phyloP scores from a whole-genome alignment of 1,284 basidiomycete genomes.

The Moesziomyces aphidis region DNA sequence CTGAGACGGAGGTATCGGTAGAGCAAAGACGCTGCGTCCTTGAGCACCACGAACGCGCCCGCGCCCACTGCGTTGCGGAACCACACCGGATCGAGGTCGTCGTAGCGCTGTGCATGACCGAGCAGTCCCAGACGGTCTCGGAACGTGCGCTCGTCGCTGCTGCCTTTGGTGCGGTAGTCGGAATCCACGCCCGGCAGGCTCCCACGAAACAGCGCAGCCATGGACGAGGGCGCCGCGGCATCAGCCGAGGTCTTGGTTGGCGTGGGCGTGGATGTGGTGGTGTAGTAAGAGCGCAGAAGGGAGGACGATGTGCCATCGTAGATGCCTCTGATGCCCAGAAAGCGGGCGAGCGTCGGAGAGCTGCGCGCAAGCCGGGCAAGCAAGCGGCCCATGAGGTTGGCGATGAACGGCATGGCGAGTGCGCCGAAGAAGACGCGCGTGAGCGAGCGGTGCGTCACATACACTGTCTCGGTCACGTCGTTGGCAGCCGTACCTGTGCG shows the following conservation, averaged over 20 bases:
- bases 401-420: slow-evolving; percentile 56
- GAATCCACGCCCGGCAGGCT: slow-evolving; percentile 22
- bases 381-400: slow-evolving; percentile 53
- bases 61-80: slow-evolving; percentile 60
- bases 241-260: neutral
- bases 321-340: slow-evolving; percentile 42
- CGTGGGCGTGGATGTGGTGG: slow-evolving; percentile 25
- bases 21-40: slow-evolving; percentile 49
- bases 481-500: slow-evolving; percentile 12
- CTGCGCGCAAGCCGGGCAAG: slow-evolving; percentile 32
- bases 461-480: slow-evolving; percentile 42
- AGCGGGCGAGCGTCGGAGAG: slow-evolving; percentile 25
- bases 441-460: slow-evolving; percentile 49
- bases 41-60: slow-evolving; percentile 54
- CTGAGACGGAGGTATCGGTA: slow-evolving; percentile 52
- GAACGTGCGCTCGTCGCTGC: slow-evolving; percentile 1
- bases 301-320: slow-evolving; percentile 11
- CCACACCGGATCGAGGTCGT: slow-evolving; percentile 63
- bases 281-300: slow-evolving; percentile 28
- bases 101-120: slow-evolving; percentile 22
- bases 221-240: slow-evolving; percentile 15
- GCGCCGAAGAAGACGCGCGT: slow-evolving; percentile 54
- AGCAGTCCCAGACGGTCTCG: slow-evolving; percentile 17
- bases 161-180: neutral
- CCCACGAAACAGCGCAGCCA: slow-evolving; percentile 34